phyloP scores from a whole-genome alignment of 2,329 filamentous ascomycete species.

The Epichloe brachyelytri region DNA sequence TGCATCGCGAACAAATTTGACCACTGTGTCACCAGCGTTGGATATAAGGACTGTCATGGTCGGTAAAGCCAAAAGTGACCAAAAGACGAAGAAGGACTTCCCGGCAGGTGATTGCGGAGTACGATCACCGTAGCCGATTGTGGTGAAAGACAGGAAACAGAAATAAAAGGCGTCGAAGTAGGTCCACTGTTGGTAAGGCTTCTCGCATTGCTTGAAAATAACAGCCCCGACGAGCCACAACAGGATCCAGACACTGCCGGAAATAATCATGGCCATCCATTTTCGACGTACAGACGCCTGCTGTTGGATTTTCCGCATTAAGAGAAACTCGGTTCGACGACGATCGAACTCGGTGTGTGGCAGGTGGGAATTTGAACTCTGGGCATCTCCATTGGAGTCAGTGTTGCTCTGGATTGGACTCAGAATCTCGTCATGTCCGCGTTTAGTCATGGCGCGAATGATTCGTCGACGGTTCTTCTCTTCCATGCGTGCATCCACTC shows the following conservation, averaged over 20 bases:
- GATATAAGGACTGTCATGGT: slow-evolving; percentile 80
- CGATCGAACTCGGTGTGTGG: slow-evolving; percentile 38
- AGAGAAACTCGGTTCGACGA: slow-evolving; percentile 56
- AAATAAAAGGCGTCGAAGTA: slow-evolving; percentile 84
- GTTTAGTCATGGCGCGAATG: slow-evolving; percentile 31
- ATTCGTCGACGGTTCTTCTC: slow-evolving; percentile 43
- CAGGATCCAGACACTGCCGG: slow-evolving; percentile 52
- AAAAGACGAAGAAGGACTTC: slow-evolving; percentile 84
- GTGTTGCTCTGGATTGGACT: slow-evolving; percentile 28
- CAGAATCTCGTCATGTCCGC: slow-evolving; percentile 34
- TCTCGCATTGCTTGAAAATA: slow-evolving; percentile 50
- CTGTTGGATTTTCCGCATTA: slow-evolving; percentile 71
- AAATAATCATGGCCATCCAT: slow-evolving; percentile 62
- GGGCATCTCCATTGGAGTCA: slow-evolving; percentile 4
- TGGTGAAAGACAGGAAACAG: slow-evolving; percentile 68
- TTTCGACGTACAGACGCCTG: slow-evolving; percentile 51
- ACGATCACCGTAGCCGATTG: slow-evolving; percentile 77
- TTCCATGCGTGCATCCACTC: slow-evolving; percentile 43
- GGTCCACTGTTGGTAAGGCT: slow-evolving; percentile 43
- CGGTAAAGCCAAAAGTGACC: slow-evolving; percentile 74
- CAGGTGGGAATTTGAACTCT: slow-evolving; percentile 5
- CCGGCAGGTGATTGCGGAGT: slow-evolving; percentile 66
- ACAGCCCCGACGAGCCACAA: slow-evolving; percentile 73
- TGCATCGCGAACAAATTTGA: slow-evolving; percentile 44
- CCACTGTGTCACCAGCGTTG: slow-evolving; percentile 73